Percentiles rank a stretch among this genome's conserved stretches.
Evolutionary conservation across 441 rosid species (phyloP).

Genomic region (Erodium chrysanthum): DNA sequence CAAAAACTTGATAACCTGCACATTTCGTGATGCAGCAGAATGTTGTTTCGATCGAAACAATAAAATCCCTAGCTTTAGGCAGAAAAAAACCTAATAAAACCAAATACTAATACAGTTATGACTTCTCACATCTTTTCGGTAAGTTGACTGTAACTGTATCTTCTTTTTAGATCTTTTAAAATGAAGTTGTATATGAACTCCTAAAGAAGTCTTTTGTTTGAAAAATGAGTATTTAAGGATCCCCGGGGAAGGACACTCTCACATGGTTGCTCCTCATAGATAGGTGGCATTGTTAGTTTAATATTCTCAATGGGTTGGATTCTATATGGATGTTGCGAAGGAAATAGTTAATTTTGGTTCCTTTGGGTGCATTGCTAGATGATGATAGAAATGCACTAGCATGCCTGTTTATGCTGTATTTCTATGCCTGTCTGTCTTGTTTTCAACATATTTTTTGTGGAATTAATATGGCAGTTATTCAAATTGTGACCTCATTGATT

Average conservation of each 20-base stretch:
- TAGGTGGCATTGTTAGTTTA: neutral
- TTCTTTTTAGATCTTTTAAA: neutral
- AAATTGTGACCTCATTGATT: neutral
- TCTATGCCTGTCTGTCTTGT: neutral
- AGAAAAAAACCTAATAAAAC: no score
- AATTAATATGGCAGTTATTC: neutral
- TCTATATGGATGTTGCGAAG: no score
- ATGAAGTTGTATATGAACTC: neutral
- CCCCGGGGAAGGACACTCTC: neutral
- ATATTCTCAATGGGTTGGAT: no score
- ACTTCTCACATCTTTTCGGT: no score
- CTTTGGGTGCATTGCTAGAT: no score
- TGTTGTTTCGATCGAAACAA: no score
- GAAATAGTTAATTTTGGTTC: no score
- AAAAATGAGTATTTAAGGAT: no score
- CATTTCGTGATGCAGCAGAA: no score
- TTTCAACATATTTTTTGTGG: neutral
- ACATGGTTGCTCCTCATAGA: neutral
- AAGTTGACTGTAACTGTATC: neutral
- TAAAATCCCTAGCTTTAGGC: no score
- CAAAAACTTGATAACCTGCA: neutral
- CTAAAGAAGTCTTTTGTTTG: neutral
- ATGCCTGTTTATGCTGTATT: neutral
- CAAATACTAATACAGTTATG: no score
- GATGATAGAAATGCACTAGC: neutral